Base-by-base conservation (phyloP, 2,329 filamentous ascomycete species). In the Monascus ruber region DNA sequence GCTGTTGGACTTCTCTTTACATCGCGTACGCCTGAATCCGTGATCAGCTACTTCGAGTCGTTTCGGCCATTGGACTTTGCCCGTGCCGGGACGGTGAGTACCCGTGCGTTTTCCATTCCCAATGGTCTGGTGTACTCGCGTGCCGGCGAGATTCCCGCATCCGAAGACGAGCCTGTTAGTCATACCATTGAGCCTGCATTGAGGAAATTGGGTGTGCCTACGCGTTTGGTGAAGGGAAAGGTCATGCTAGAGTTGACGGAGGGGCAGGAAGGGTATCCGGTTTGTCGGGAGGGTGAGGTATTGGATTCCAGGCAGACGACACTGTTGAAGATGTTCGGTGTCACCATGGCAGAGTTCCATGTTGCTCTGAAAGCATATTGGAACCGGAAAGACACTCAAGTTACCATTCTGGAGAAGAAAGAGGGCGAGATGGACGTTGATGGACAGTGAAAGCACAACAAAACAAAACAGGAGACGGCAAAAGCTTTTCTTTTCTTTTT, bases 281-380 rank as follows among this genome's bases (percentile, higher is more conserved):
- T 98, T 36, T 96, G 89, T 68, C 79, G 79, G 55, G 81, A 87
- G 63, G 91, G 89, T 7, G 78, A 95, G 58, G 73, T 79, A 34
- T 67, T 98, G 50, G 88, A 95, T 64, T 88, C 84, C 50, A 76
- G 89, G 53, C 91, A 98, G 73, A 95, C 91, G 41, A 82, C 87
- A 47, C 68, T 98, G 57, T 65, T 98, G 64, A 96, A 96, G 76
- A 73, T 94, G 54, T 96, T 98, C 66, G 83, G 86, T 38, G 77
- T 95, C 41, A 85, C 84, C 46, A 77, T 91, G 65, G 85, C 86
- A 42, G 87, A 96, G 68, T 98, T 98, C 69, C 81, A 74, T 61
- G 79, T 98, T 42, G 74, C 79, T 54, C 68, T 94, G 48, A 68
- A 83, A 62, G 88, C 87, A 57, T 82, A 73, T 26, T 71, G 65